These are phyloP conservation scores for Phytophthora hybrid DNA, from an alignment of 352 stramenopile genomes.

Conservation along the genomic window DNA sequence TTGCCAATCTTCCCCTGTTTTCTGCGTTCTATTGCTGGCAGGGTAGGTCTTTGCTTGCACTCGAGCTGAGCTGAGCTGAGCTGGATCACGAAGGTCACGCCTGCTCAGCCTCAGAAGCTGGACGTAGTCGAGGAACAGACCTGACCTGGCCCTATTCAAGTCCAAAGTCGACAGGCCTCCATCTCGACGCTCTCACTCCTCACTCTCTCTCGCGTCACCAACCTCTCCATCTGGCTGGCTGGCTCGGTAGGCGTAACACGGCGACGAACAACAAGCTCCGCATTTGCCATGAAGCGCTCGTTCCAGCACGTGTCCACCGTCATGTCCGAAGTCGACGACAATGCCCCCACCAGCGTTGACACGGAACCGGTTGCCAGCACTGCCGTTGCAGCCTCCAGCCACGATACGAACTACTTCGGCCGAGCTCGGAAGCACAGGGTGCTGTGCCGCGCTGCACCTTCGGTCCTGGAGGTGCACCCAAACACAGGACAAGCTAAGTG, in stretches of 20 bases:
- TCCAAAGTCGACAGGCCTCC: conserved; percentile 39
- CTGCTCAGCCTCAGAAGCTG: conserved; percentile 25
- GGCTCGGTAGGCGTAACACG: conserved; percentile 18
- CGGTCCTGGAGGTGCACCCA: conserved; percentile 18
- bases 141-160: conserved; percentile 43
- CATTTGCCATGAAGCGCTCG: conserved; percentile 60
- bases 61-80: not conserved
- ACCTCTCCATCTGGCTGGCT: conserved; percentile 50
- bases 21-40: conserved; percentile 46
- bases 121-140: conserved; percentile 32
- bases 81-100: conserved; percentile 13
- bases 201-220: conserved; percentile 43
- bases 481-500: not conserved
- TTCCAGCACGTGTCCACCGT: conserved; percentile 45
- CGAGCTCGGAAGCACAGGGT: conserved; percentile 38
- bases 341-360: conserved; percentile 16
- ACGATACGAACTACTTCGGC: conserved; percentile 25
- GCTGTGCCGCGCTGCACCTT: conserved; percentile 20
- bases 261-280: conserved; percentile 27
- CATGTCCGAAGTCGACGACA: conserved; percentile 22
- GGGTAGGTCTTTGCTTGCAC: not conserved
- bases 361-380: conserved; percentile 23
- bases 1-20: conserved; percentile 38
- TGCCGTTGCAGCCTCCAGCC: conserved; percentile 14
- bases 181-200: conserved; percentile 44